A percentile compares a stretch with the other conserved stretches of the same genome.
Evolutionary conservation across 2,329 filamentous ascomycete species (phyloP).

Genomic region (Talaromyces sp.): DNA sequence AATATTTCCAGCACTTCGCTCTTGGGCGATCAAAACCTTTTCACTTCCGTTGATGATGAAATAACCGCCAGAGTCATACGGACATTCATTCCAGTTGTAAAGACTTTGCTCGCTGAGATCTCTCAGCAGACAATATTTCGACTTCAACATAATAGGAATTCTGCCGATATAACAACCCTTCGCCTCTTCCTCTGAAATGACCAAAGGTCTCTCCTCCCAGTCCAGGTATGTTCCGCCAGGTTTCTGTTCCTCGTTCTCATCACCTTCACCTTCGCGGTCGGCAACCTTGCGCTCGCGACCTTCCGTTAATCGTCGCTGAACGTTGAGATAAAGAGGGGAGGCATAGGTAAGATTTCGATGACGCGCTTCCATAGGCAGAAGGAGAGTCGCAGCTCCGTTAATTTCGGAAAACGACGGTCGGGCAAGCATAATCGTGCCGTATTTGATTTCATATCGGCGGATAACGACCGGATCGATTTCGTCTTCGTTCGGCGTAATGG

Average conservation of each 20-base stretch:
- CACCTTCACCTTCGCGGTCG: conserved; percentile 62
- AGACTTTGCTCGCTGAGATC: conserved; percentile 80
- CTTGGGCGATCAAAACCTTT: conserved; percentile 96
- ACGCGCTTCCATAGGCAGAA: conserved; percentile 92
- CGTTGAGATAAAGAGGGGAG: conserved; percentile 83
- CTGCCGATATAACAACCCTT: conserved; percentile 80
- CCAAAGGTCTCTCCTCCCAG: conserved; percentile 50
- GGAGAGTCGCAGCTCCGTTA: conserved; percentile 79
- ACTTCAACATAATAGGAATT: conserved; percentile 97
- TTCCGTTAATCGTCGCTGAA: conserved; percentile 79
- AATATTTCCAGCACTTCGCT: conserved; percentile 95
- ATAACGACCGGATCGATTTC: conserved; percentile 75
- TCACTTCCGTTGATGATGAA: conserved; percentile 99
- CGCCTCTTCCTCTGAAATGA: conserved; percentile 64
- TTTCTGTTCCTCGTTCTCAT: conserved; percentile 53
- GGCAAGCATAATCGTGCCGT: conserved; percentile 84
- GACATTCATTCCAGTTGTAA: conserved; percentile 91
- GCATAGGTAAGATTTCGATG: conserved; percentile 95
- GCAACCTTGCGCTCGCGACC: conserved; percentile 75
- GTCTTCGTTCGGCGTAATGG: conserved; percentile 71
- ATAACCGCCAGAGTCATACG: conserved; percentile 97
- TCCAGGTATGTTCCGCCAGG: conserved; percentile 44
- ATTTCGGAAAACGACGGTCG: conserved; percentile 90
- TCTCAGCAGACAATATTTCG: conserved; percentile 87
- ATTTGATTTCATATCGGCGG: conserved; percentile 91